These are phyloP conservation scores for Austroboletus festivus DNA, from an alignment of 768 basidiomycete species.

Conservation along the genomic window DNA sequence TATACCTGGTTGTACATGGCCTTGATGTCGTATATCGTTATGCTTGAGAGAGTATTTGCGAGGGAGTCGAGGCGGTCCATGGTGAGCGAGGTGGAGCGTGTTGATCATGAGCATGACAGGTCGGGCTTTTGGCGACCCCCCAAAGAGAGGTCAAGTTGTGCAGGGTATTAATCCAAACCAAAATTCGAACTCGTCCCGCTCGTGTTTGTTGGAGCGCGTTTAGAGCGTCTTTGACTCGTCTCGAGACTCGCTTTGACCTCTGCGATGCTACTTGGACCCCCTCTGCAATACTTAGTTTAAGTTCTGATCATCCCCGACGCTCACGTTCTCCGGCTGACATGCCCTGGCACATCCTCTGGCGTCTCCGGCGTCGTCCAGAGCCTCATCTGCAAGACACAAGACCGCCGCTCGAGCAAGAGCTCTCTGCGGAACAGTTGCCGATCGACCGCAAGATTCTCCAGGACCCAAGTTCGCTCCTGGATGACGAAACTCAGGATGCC, in stretches of 20 bases:
- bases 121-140: slow-evolving; percentile 22
- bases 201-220: background rate
- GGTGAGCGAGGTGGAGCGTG: slow-evolving; percentile 23
- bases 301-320: background rate
- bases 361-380: slow-evolving; percentile 30
- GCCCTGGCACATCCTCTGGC: slow-evolving; percentile 26
- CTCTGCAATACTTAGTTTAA: background rate
- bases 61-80: slow-evolving; percentile 84
- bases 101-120: background rate
- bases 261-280: slow-evolving; percentile 5
- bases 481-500: slow-evolving; percentile 7
- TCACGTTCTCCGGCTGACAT: slow-evolving; percentile 10
- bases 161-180: background rate
- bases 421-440: slow-evolving; percentile 2
- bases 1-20: slow-evolving; percentile 88
- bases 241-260: too few relatives aligned
- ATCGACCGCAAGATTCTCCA: slow-evolving; percentile 30
- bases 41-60: slow-evolving; percentile 69
- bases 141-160: slow-evolving; percentile 19
- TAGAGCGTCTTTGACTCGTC: background rate
- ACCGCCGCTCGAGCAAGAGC: background rate
- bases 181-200: background rate
- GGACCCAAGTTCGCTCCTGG: slow-evolving; percentile 29
- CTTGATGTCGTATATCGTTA: slow-evolving; percentile 93
- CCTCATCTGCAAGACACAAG: slow-evolving; percentile 8